Evolutionary conservation across 805 yeast genomes (phyloP).

Genomic region (Wickerhamiella brachini): DNA sequence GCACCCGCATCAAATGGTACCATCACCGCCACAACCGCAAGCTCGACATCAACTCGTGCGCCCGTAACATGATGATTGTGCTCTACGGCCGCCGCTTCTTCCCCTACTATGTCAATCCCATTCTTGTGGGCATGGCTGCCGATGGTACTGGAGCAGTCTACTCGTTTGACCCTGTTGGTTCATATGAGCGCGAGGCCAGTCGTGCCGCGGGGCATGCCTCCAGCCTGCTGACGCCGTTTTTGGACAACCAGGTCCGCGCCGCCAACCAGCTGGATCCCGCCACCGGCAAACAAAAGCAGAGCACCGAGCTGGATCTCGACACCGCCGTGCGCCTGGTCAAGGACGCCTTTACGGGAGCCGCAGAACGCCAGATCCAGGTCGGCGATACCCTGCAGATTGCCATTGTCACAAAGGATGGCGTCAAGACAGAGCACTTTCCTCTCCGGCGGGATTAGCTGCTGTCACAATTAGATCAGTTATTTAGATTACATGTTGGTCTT

Average conservation of each 20-base stretch:
- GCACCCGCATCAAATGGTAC: slow-evolving; percentile 52
- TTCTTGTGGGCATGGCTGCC: slow-evolving; percentile 84
- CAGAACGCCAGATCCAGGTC: slow-evolving; percentile 96
- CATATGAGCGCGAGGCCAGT: slow-evolving; percentile 93
- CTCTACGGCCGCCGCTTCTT: slow-evolving; percentile 87
- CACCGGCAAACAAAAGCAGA: slow-evolving; percentile 44
- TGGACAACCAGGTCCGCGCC: slow-evolving; percentile 93
- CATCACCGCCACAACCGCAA: slow-evolving; percentile 72
- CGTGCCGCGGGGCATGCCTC: slow-evolving; percentile 98
- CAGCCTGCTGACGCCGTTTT: slow-evolving; percentile 87
- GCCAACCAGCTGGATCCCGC: slow-evolving; percentile 84
- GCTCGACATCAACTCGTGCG: slow-evolving; percentile 59
- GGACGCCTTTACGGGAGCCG: slow-evolving; percentile 92
- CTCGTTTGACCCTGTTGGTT: slow-evolving; percentile 96
- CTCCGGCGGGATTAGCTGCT: slow-evolving; percentile 61
- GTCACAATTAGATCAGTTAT: no score
- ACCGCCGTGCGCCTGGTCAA: slow-evolving; percentile 78
- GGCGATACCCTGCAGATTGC: slow-evolving; percentile 92
- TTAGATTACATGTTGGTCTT: no score
- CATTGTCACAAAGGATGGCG: slow-evolving; percentile 88
- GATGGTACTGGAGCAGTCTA: slow-evolving; percentile 90
- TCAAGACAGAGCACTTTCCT: slow-evolving; percentile 67
- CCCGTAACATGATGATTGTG: slow-evolving; percentile 79
- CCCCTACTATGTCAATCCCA: slow-evolving; percentile 93
- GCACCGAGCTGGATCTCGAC: slow-evolving; percentile 51